Percentiles rank a stretch among this genome's conserved stretches.
phyloP scores from a whole-genome alignment of 352 stramenopile species.

The Pythium periplocum region DNA sequence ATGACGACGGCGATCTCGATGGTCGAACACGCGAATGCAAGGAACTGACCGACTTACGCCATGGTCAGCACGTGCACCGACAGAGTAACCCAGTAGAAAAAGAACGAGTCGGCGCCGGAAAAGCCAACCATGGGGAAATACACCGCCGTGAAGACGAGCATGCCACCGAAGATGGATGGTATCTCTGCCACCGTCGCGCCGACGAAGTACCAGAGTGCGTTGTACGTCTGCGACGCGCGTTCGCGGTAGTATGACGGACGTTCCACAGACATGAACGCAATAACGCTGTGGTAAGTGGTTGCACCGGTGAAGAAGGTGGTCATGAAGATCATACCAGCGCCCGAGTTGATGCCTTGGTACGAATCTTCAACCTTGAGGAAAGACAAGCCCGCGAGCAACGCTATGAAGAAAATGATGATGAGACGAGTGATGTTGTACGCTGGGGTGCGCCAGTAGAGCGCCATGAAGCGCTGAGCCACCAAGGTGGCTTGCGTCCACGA shows the following conservation, averaged over 20 bases:
- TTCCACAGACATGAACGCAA: neutral
- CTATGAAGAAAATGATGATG: neutral
- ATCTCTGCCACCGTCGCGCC: neutral
- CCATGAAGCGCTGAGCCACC: neutral
- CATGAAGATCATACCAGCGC: neutral
- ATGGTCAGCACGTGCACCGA: neutral
- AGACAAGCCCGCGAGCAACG: neutral
- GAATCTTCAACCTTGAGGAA: neutral
- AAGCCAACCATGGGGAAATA: neutral
- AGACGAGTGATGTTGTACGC: neutral
- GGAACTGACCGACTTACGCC: neutral
- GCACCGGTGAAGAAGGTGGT: neutral
- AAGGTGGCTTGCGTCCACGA: neutral
- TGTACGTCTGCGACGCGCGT: slow-evolving; percentile 76
- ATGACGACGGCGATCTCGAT: neutral
- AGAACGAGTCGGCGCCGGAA: no score
- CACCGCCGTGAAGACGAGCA: neutral
- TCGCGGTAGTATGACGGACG: slow-evolving; percentile 41
- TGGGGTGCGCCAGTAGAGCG: neutral
- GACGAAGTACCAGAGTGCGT: slow-evolving; percentile 9
- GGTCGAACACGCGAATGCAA: neutral
- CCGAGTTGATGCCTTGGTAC: neutral
- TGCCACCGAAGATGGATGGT: neutral
- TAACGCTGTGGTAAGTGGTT: neutral
- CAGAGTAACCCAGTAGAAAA: neutral